phyloP scores from a whole-genome alignment of 768 basidiomycete genomes.

The Hygrocybe punicea region DNA sequence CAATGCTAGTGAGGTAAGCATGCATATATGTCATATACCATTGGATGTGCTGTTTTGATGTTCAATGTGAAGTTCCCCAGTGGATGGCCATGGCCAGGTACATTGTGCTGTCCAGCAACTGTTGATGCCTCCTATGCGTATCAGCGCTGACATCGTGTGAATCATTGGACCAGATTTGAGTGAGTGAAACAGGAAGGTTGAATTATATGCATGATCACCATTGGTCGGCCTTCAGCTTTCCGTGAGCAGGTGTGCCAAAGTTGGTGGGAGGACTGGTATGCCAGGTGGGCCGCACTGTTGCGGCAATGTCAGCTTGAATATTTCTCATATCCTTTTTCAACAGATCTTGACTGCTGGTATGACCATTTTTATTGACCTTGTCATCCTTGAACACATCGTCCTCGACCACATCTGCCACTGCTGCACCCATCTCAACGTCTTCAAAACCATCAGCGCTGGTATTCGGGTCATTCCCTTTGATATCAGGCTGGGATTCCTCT shows the following conservation, averaged over 20 bases:
- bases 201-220: constrained; percentile 16
- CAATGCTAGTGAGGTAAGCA: not conserved
- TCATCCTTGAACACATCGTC: too few species aligned
- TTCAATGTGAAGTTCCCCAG: not conserved
- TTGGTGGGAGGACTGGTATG: constrained; percentile 5
- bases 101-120: not conserved
- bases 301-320: not conserved
- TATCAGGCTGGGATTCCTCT: too few species aligned
- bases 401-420: too few species aligned
- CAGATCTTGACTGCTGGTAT: too few species aligned
- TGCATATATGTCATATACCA: not conserved
- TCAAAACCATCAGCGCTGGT: too few species aligned
- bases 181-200: constrained; percentile 2
- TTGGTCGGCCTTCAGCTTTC: constrained; percentile 27
- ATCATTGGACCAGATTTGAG: not conserved
- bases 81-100: not conserved
- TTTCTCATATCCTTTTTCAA: not conserved
- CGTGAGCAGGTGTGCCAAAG: not conserved
- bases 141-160: too few species aligned
- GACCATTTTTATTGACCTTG: too few species aligned
- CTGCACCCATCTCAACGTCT: too few species aligned
- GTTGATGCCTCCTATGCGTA: not conserved
- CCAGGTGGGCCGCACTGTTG: constrained; percentile 7
- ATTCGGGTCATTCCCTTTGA: too few species aligned
- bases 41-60: not conserved